These are phyloP conservation scores for Wilcoxina mikolae DNA, from an alignment of 495 filamentous ascomycete genomes.

Conservation along the genomic window DNA sequence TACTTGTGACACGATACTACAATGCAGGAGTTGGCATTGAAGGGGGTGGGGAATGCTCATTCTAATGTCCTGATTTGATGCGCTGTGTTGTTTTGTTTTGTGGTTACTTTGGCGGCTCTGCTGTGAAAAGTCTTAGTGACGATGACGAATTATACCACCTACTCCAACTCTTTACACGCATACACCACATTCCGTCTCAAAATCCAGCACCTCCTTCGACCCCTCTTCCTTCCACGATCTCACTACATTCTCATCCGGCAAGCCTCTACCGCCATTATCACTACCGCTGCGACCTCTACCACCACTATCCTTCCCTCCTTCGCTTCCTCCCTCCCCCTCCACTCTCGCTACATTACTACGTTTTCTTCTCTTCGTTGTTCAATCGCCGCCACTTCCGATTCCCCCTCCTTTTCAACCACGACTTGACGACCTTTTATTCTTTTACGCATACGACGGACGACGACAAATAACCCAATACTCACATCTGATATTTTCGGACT, in stretches of 20 bases:
- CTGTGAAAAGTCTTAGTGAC: not conserved
- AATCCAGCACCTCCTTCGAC: not conserved
- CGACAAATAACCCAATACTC: not conserved
- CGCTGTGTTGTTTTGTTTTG: too few species aligned
- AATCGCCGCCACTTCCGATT: not conserved
- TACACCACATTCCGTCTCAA: not conserved
- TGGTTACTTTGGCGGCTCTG: not conserved
- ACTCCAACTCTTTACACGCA: not conserved
- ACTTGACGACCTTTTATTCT: not conserved
- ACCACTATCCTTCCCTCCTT: not conserved
- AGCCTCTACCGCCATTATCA: not conserved
- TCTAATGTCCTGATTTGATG: too few species aligned
- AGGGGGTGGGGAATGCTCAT: too few species aligned
- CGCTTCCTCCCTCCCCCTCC: not conserved
- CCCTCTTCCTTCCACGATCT: not conserved
- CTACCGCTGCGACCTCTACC: not conserved
- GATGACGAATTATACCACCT: not conserved
- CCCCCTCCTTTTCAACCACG: not conserved
- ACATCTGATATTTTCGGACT: not conserved
- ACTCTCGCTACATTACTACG: not conserved
- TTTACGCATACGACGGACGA: not conserved
- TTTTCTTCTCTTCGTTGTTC: not conserved
- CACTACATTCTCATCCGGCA: not conserved
- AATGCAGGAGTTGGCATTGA: too few species aligned
- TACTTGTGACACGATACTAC: too few species aligned